phyloP scores from a whole-genome alignment of 768 basidiomycete species.

The Trametes punicea region DNA sequence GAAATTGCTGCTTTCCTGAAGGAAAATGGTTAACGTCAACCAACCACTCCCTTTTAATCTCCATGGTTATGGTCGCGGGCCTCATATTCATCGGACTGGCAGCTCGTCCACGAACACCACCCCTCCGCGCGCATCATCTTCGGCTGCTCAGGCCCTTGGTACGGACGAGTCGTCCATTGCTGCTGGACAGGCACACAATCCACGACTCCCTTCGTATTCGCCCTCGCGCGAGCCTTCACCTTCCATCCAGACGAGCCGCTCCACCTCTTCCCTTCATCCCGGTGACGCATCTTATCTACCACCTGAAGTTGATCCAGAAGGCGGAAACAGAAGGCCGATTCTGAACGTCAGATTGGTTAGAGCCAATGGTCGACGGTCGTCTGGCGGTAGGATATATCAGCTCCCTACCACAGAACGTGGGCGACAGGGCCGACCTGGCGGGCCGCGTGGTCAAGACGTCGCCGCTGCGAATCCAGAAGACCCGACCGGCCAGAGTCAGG shows the following conservation, averaged over 20 bases:
- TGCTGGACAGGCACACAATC: slow-evolving; percentile 5
- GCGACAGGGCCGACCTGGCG: slow-evolving; percentile 20
- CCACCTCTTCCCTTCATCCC: slow-evolving; percentile 30
- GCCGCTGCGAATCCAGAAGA: slow-evolving; percentile 1
- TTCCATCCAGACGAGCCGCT: slow-evolving; percentile 31
- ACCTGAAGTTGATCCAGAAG: slow-evolving; percentile 27
- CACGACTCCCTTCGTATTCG: slow-evolving; percentile 22
- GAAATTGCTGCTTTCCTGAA: slow-evolving; percentile 24
- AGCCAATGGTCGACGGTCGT: slow-evolving; percentile 19
- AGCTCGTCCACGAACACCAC: slow-evolving; percentile 31
- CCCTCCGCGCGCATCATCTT: slow-evolving; percentile 17
- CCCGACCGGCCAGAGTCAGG: neutral
- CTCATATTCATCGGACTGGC: slow-evolving; percentile 30
- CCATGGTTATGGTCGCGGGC: slow-evolving; percentile 44
- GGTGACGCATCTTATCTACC: slow-evolving; percentile 31
- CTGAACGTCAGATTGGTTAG: slow-evolving; percentile 32
- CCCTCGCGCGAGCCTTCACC: slow-evolving; percentile 28
- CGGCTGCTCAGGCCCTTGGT: slow-evolving; percentile 18
- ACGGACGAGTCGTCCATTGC: slow-evolving; percentile 26
- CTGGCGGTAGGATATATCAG: slow-evolving; percentile 10
- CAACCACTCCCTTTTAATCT: slow-evolving; percentile 61
- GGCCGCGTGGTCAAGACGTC: slow-evolving; percentile 10
- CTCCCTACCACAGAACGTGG: slow-evolving; percentile 19
- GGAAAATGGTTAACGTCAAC: slow-evolving; percentile 71
- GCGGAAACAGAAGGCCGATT: slow-evolving; percentile 21